phyloP scores from a whole-genome alignment of 495 filamentous ascomycete species.

The Hypoxylon rickii region DNA sequence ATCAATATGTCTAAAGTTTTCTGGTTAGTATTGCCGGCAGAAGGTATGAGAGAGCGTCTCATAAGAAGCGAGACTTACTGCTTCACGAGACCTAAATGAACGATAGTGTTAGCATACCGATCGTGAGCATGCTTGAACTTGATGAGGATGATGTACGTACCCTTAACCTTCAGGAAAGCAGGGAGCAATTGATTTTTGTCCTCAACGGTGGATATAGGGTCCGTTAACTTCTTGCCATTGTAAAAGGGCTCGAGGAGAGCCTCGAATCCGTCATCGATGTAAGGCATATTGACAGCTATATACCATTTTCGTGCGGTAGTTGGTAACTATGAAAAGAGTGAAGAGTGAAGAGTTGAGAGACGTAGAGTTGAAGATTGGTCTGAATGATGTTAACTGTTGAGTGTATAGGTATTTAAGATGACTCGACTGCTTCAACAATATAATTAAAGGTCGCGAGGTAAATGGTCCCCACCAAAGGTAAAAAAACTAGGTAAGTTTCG shows the following conservation, averaged over 20 bases:
- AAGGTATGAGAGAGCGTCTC: background rate
- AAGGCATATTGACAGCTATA: constrained; percentile 45
- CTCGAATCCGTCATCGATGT: constrained; percentile 69
- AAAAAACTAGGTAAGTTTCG: constrained; percentile 8
- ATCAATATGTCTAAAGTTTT: constrained; percentile 75
- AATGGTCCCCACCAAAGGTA: constrained; percentile 30
- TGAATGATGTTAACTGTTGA: too few species aligned
- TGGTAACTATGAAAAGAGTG: constrained; percentile 6
- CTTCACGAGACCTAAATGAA: constrained; percentile 69
- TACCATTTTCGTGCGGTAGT: constrained; percentile 14
- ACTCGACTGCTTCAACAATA: constrained; percentile 8
- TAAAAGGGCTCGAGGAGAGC: constrained; percentile 94
- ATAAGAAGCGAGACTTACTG: constrained; percentile 52
- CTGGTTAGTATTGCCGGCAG: constrained; percentile 23
- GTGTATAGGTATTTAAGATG: constrained; percentile 10
- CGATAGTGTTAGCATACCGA: constrained; percentile 27
- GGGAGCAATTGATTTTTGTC: constrained; percentile 98
- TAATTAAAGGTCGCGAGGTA: constrained; percentile 10
- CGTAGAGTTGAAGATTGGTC: too few species aligned
- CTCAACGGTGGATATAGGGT: constrained; percentile 85
- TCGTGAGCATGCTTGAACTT: constrained; percentile 4
- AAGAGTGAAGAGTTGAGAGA: constrained; percentile 6
- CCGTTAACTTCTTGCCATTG: constrained; percentile 88
- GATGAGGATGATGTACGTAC: constrained; percentile 35
- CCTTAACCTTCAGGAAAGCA: constrained; percentile 96